These are phyloP conservation scores for Globisporangium canariense DNA, from an alignment of 352 stramenopile genomes.

Conservation along the genomic window DNA sequence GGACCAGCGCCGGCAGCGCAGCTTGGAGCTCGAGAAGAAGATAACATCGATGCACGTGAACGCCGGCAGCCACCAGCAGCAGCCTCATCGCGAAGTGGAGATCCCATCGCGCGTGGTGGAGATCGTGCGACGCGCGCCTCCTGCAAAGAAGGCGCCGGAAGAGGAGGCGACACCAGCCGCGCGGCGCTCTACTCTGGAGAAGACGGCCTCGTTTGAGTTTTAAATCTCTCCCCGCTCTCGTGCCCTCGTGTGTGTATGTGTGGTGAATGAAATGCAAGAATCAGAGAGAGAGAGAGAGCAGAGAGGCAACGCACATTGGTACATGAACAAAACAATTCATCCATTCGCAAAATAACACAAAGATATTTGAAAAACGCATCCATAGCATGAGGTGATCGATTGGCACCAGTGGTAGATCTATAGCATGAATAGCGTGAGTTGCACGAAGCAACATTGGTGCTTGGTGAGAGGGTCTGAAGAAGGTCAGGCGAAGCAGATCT, in stretches of 20 bases:
- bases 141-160: neutral
- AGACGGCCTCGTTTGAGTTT: neutral
- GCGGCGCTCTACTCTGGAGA: neutral
- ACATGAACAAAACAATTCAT: too few species aligned
- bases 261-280: neutral
- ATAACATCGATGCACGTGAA: conserved; percentile 4
- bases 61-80: neutral
- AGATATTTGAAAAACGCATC: too few species aligned
- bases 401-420: too few species aligned
- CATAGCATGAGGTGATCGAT: too few species aligned
- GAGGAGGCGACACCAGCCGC: neutral
- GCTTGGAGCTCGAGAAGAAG: conserved; percentile 31
- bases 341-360: too few species aligned
- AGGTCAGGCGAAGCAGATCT: too few species aligned
- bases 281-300: too few species aligned
- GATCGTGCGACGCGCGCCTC: conserved; percentile 29
- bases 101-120: conserved; percentile 16
- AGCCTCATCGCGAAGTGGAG: conserved; percentile 1
- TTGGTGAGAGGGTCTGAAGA: too few species aligned
- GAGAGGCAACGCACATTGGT: too few species aligned
- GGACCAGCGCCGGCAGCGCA: conserved; percentile 40
- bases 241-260: neutral
- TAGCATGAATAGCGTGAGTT: too few species aligned
- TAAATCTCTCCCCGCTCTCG: neutral
- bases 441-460: too few species aligned